These are phyloP conservation scores for Salix viminalis DNA, from an alignment of 345 rosid genomes.

Conservation along the genomic window DNA sequence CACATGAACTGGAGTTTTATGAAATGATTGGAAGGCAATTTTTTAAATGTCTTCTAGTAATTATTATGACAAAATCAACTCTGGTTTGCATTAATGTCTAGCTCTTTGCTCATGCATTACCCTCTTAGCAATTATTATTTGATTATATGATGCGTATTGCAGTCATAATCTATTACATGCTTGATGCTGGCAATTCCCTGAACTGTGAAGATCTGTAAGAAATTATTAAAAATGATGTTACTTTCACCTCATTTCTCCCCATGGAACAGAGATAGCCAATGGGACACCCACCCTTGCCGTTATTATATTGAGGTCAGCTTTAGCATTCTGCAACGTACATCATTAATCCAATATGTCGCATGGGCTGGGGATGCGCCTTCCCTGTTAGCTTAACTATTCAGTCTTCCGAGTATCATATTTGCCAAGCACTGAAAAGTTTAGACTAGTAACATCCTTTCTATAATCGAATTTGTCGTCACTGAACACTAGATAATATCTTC, in stretches of 20 bases:
- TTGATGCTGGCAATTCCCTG: neutral
- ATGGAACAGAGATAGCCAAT: no score
- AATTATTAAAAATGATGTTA: neutral
- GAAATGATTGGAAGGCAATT: neutral
- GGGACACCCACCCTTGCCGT: no score
- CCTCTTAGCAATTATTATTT: neutral
- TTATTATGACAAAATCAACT: no score
- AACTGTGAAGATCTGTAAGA: neutral
- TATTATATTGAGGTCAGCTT: neutral
- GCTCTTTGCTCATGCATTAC: neutral
- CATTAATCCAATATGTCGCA: neutral
- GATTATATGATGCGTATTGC: neutral
- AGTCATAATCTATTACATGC: neutral
- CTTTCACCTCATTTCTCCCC: neutral
- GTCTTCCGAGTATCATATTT: neutral
- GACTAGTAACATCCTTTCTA: neutral
- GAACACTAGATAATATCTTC: neutral
- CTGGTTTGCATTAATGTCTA: neutral
- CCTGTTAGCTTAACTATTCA: neutral
- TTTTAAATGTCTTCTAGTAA: neutral
- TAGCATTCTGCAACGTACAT: neutral
- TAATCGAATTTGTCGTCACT: neutral
- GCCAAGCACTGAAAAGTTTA: neutral
- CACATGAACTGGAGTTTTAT: neutral
- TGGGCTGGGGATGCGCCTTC: neutral